Percentiles rank a stretch among this genome's conserved stretches.
Evolutionary conservation across 345 rosid genomes (phyloP).

Genomic region (Gossypium mustelinum): DNA sequence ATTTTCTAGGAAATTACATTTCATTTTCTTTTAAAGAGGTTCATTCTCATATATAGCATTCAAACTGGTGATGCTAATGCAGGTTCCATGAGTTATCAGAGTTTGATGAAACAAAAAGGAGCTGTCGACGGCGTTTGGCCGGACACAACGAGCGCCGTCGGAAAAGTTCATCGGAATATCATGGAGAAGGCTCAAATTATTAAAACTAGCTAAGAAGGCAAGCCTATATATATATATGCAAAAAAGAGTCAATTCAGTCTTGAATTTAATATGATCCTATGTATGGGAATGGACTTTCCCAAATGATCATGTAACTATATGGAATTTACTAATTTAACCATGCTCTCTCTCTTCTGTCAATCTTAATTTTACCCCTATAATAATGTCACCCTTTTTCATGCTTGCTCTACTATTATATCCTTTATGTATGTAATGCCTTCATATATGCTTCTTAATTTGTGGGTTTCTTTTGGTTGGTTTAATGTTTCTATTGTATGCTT

Average conservation of each 20-base stretch:
- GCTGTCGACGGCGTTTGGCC: constrained; percentile 81
- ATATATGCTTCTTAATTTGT: neutral
- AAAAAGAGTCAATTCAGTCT: neutral
- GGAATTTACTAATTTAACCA: constrained; percentile 5
- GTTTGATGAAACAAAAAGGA: constrained; percentile 74
- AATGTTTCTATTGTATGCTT: neutral
- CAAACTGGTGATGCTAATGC: neutral
- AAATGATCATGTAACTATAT: constrained; percentile 3
- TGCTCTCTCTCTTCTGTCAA: constrained; percentile 99
- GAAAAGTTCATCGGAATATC: constrained; percentile 48
- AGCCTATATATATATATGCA: neutral
- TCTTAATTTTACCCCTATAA: neutral
- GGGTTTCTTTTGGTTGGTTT: neutral
- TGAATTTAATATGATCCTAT: neutral
- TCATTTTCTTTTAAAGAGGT: neutral
- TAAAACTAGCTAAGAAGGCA: constrained; percentile 5
- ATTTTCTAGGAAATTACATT: neutral
- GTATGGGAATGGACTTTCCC: neutral
- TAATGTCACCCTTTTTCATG: neutral
- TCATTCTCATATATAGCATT: neutral
- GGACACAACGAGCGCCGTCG: constrained; percentile 91
- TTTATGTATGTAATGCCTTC: neutral
- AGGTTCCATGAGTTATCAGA: constrained; percentile 82
- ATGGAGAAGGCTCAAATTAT: constrained; percentile 39
- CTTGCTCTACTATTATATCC: neutral